Conservation (phyloP, 805 yeast genomes). For the Lipomyces oligophaga region DNA sequence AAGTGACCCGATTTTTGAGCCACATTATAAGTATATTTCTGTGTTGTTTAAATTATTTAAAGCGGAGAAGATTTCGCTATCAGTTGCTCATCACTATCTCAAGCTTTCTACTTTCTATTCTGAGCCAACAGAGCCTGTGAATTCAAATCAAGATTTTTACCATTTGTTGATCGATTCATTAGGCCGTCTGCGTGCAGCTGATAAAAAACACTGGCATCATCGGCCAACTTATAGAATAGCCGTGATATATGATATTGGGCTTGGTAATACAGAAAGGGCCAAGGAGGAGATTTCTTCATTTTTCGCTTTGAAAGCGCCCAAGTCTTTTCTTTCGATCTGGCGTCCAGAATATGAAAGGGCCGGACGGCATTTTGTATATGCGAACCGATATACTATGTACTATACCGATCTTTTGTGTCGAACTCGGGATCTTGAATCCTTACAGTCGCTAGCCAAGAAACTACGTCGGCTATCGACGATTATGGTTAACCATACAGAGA, state of each 20-base stretch:
- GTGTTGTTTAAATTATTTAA: conserved; percentile 54
- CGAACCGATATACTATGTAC: conserved; percentile 62
- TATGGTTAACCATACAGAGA: conserved; percentile 59
- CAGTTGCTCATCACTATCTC: conserved; percentile 43
- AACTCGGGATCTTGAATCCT: conserved; percentile 53
- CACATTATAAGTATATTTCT: conserved; percentile 66
- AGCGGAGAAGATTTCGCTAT: conserved; percentile 37
- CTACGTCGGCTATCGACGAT: conserved; percentile 74
- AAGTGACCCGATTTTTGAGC: conserved; percentile 63
- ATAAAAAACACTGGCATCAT: conserved; percentile 90
- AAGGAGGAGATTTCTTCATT: conserved; percentile 59
- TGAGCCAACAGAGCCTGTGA: conserved; percentile 1
- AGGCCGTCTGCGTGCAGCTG: conserved; percentile 38
- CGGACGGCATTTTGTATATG: conserved; percentile 85
- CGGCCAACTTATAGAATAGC: conserved; percentile 74
- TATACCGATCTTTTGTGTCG: conserved; percentile 54
- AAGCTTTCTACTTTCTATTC: conserved; percentile 38
- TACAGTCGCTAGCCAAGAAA: conserved; percentile 62
- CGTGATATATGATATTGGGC: conserved; percentile 52
- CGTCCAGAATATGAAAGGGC: conserved; percentile 88
- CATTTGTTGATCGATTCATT: conserved; percentile 7
- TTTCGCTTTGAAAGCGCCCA: conserved; percentile 63
- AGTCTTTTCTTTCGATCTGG: conserved; percentile 82
- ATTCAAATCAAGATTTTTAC: conserved; percentile 3
- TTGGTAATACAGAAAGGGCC: conserved; percentile 53